A percentile compares a stretch with the other conserved stretches of the same genome.
These are phyloP conservation scores for Taiozyma sp. DNA, from an alignment of 1,139 yeast species.

Conservation along the genomic window DNA sequence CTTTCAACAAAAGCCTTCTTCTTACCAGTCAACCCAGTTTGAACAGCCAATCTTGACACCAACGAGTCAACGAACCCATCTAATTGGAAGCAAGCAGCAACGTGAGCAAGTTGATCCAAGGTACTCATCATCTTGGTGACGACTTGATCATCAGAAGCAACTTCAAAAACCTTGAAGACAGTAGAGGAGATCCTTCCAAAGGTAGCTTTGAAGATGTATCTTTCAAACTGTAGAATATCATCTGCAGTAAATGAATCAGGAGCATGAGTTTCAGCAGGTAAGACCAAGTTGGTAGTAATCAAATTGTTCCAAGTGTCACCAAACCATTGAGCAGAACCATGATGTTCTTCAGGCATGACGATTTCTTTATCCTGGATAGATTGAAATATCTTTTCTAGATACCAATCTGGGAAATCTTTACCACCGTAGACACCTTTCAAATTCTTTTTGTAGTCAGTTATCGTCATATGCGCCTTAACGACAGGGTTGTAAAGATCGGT, in stretches of 20 bases:
- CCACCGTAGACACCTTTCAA: constrained; percentile 73
- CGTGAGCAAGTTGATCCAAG: constrained; percentile 75
- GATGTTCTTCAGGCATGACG: constrained; percentile 97
- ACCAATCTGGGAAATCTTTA: constrained; percentile 83
- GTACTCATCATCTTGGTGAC: constrained; percentile 84
- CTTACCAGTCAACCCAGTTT: constrained; percentile 49
- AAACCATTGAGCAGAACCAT: constrained; percentile 79
- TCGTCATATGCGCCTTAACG: constrained; percentile 81
- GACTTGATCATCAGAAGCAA: constrained; percentile 88
- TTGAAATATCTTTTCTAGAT: constrained; percentile 70
- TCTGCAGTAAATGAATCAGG: constrained; percentile 25
- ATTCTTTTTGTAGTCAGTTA: constrained; percentile 76
- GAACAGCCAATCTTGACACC: constrained; percentile 54
- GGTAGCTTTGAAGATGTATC: constrained; percentile 36
- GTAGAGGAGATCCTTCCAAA: constrained; percentile 68
- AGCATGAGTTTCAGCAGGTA: constrained; percentile 25
- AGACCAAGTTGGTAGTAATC: constrained; percentile 45
- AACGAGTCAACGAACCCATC: constrained; percentile 59
- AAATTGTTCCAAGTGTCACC: constrained; percentile 92
- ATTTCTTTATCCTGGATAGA: constrained; percentile 86
- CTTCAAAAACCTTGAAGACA: constrained; percentile 70
- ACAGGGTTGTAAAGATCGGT: constrained; percentile 79
- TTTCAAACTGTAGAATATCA: constrained; percentile 52
- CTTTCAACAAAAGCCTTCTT: constrained; percentile 1
- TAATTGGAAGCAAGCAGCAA: constrained; percentile 64